Conservation (phyloP, 345 rosid species). For the Mercurialis annua region DNA sequence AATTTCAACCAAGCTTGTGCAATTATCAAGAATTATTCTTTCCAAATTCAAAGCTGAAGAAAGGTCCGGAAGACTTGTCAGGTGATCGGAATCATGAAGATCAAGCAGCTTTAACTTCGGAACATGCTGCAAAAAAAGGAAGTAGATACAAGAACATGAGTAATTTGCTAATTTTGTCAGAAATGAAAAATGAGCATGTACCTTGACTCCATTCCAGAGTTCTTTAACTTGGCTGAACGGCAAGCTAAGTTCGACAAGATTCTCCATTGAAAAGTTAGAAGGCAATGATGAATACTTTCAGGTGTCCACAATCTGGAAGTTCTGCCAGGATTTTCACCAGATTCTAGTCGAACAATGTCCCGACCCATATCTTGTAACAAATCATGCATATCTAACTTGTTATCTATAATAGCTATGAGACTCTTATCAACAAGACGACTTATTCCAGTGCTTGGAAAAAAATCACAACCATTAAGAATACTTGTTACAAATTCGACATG, state of each 20-base stretch:
- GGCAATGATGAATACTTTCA: conserved; percentile 11
- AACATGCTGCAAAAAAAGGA: not conserved
- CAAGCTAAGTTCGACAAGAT: conserved; percentile 13
- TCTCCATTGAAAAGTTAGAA: not conserved
- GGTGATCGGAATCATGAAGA: not conserved
- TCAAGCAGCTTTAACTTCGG: conserved; percentile 4
- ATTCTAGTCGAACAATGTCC: conserved; percentile 17
- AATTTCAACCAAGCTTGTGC: conserved; percentile 6
- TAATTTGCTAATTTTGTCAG: not conserved
- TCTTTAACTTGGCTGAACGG: not conserved
- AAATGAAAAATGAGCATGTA: not conserved
- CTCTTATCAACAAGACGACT: conserved; percentile 15
- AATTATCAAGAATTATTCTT: not conserved
- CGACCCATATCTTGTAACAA: conserved; percentile 22
- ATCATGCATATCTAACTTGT: conserved; percentile 12
- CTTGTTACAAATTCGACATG: not conserved
- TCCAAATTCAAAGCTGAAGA: not conserved
- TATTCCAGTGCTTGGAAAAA: conserved; percentile 15
- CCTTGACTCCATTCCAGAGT: conserved; percentile 8
- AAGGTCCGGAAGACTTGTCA: conserved; percentile 1
- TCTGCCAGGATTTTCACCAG: conserved; percentile 7
- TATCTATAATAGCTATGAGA: conserved; percentile 1
- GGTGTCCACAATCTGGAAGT: conserved; percentile 15
- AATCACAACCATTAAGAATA: conserved; percentile 12
- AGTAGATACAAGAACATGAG: not conserved